Conservation (phyloP, 2,329 filamentous ascomycete species). For the Alternaria gaisen region DNA sequence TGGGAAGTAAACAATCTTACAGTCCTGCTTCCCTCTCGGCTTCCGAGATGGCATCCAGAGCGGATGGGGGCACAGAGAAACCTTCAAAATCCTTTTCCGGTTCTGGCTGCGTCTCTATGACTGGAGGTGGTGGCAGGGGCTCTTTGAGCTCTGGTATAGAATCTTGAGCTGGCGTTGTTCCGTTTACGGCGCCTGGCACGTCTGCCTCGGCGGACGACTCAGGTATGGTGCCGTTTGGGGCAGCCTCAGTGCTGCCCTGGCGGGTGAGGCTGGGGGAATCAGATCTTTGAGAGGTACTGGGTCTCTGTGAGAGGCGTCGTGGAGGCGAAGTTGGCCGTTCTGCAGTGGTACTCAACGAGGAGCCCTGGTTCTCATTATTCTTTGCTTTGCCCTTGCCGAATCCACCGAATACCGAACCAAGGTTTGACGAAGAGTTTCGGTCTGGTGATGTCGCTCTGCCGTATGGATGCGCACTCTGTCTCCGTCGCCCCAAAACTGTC, state of each 20-base stretch:
- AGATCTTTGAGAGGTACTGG: conserved; percentile 43
- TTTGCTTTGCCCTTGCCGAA: conserved; percentile 73
- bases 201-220: conserved; percentile 31
- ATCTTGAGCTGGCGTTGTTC: conserved; percentile 37
- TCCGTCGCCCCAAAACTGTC: conserved; percentile 51
- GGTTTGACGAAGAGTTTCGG: conserved; percentile 61
- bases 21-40: conserved; percentile 70
- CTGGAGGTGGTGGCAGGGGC: conserved; percentile 42
- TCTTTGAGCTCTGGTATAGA: conserved; percentile 50
- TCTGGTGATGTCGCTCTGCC: conserved; percentile 55
- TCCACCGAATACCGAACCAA: conserved; percentile 66
- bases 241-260: conserved; percentile 34
- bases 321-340: conserved; percentile 48
- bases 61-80: conserved; percentile 75
- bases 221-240: conserved; percentile 44
- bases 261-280: conserved; percentile 46
- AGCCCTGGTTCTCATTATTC: conserved; percentile 62
- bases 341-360: conserved; percentile 43
- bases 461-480: conserved; percentile 53
- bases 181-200: conserved; percentile 38
- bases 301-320: conserved; percentile 39
- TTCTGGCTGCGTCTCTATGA: conserved; percentile 38
- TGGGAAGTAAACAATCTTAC: conserved; percentile 27
- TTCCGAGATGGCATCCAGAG: conserved; percentile 68
- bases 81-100: conserved; percentile 75